Base-by-base conservation (phyloP, 2,329 filamentous ascomycete genomes). In the Akanthomyces muscarius region DNA sequence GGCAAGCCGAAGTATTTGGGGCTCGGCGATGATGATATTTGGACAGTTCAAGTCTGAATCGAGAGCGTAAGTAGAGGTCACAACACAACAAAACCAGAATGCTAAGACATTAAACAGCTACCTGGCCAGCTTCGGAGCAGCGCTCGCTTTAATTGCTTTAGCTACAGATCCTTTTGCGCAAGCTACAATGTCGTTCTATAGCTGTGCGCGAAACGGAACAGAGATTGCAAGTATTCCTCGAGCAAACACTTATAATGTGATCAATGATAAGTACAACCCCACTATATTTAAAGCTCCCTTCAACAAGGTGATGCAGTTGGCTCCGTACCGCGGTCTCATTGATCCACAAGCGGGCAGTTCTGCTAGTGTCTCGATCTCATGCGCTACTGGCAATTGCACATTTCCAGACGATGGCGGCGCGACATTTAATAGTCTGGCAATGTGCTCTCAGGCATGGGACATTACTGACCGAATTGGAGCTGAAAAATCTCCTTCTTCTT, bases 111-210 rank as follows among this genome's bases (percentile, higher is more conserved):
- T 6, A 25, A 30, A 10, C n/a, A 61, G 58, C 7, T 53, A 61
- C n/a, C 36, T 61, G n/a, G 58, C 58, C 7, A 61, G 58, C 25
- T 53, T 61, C 23, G 58, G 58, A 18, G 58, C 58, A 10, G 38
- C 21, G 18, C 48, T 61, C 18, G 48, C 18, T 18, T 25, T 61
- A 2, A 23, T 61, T 8, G 14, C 33, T 5, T n/a, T 61, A 4
- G 58, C 38, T 13, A 33, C 48, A 8, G 48, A 61, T 30, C 58
- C 58, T 5, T 61, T 61, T 36, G 58, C 58, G n/a, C 58, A 61
- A 25, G 58, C 58, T 13, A 61, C 58, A 3, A 52, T 61, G 5
- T 61, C 58, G 13, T 36, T 61, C 2, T 61, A 53, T 13, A 53
- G 28, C 23, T 61, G 58, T 14, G 1, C 25, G 6, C 25, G 41